Base-by-base conservation (phyloP, 208 protist species). In the Leptomonas seymouri region DNA sequence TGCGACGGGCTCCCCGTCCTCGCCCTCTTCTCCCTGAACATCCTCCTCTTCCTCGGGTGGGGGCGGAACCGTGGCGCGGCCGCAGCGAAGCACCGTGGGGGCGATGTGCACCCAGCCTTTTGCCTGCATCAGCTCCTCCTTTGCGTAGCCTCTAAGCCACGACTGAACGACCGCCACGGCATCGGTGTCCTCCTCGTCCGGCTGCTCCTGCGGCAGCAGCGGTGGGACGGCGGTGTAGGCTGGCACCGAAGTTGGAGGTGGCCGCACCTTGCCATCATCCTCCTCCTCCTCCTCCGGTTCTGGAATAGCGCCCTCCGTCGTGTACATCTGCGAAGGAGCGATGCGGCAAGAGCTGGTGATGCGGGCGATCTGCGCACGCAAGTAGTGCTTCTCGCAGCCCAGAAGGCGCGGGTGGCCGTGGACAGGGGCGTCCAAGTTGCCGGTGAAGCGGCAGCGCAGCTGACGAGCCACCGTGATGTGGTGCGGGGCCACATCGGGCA, bases 301-400 rank as follows among this genome's bases (percentile, higher is more conserved):
- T 36, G 90, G 90, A 11, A 94, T 76, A 18, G 89, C 90, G 34
- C 82, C 84, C 45, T 97, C 94, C 2, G 82, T 91, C 45, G 85
- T 86, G 82, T 84, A 97, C 27, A 88, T 83, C 56, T 90, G 88
- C 51, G 66, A 56, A 21, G 97, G 97, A 2, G 90, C 89, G 34
- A 99, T 81, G n/a, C 82, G 85, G 77, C 85, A 94, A 8, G 85
- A 81, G 67, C 81, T 90, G 23, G 82, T 83, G 74, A 99, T 99
- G 79, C 97, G 94, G 20, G 97, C 93, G 63, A 99, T 98, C 78
- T 98, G 96, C 12, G 97, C 96, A 20, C 97, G 91, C 54, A 99
- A 81, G 78, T 97, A 98, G 76, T 97, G 81, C 64, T 84, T 85
- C 81, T 99, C 97, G 9, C 77, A 63, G 15, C 97, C 97, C 3